Base-by-base conservation (phyloP, 345 rosid genomes). In the Aquilaria malaccensis region DNA sequence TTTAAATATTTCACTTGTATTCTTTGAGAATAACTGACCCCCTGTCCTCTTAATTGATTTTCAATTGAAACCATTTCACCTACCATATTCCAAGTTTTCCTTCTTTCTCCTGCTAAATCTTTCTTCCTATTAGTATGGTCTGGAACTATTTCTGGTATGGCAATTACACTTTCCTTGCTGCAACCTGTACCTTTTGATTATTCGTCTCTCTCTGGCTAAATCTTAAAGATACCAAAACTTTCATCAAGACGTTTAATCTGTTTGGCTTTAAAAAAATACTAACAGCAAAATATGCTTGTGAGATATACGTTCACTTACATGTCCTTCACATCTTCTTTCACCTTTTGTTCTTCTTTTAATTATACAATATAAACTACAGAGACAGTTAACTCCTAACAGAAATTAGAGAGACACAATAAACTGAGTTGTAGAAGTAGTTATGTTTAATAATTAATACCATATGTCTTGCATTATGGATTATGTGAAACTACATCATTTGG, bases 21-120 rank as follows among this genome's bases (percentile, higher is more conserved):
- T 57, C 43, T 53, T 52, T 49, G 30, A 53, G 13, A 57, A 33
- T 45, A 74, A 72, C 61, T 9, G 48, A 46, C 74, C 66, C 62
- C 66, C 70, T 33, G 70, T 63, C 68, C 49, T 50, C 45, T 68
- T 13, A 71, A n/a, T 62, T 55, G 63, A 50, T 62, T 72, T 67
- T 32, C 54, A 45, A 32, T 68, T 56, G 61, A 65, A 67, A 56
- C 43, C 43, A 37, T 37, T n/a, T 68, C 71, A 69, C 70, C 68
- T 3, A 59, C 63, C 62, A 61, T 33, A 11, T 50, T 30, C 50
- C 58, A 11, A 61, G 62, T 7, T 9, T 32, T 55, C 41, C 22
- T 13, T 52, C 55, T 33, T 10, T 5, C 30, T 55, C 45, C 22
- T 22, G 57, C 55, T 45, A 22, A 9, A 1, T 29, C 11, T 49